These are phyloP conservation scores for Eucalyptus curtisii DNA, from an alignment of 345 rosid species.

Conservation along the genomic window DNA sequence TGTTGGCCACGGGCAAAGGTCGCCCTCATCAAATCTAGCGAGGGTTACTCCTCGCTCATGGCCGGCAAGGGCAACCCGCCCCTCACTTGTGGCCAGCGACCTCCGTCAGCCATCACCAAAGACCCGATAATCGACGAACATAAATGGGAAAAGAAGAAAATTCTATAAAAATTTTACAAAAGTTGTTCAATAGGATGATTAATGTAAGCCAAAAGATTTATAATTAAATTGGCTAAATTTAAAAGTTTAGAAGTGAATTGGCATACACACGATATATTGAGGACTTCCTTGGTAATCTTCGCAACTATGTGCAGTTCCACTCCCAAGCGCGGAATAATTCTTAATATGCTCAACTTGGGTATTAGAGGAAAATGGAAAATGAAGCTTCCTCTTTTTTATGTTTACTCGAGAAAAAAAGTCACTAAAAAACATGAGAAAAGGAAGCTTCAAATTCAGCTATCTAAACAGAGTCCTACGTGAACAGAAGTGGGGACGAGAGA, in stretches of 20 bases:
- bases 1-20: neutral
- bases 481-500: neutral
- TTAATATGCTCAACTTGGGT: neutral
- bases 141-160: neutral
- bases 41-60: too few relatives aligned
- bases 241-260: rapidly evolving
- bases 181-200: neutral
- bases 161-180: neutral
- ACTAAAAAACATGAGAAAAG: neutral
- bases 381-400: neutral
- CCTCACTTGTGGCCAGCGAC: too few relatives aligned
- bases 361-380: neutral
- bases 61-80: too few relatives aligned
- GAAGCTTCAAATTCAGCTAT: neutral
- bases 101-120: too few relatives aligned
- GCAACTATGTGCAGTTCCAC: neutral
- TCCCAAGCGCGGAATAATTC: neutral
- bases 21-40: too few relatives aligned
- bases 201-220: rapidly evolving
- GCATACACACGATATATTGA: neutral
- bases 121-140: rapidly evolving
- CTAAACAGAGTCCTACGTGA: neutral
- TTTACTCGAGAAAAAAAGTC: neutral
- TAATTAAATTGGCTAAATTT: neutral
- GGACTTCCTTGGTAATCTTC: neutral